Base-by-base conservation (phyloP, 495 filamentous ascomycete genomes). In the Penicillium psychrofluorescens region DNA sequence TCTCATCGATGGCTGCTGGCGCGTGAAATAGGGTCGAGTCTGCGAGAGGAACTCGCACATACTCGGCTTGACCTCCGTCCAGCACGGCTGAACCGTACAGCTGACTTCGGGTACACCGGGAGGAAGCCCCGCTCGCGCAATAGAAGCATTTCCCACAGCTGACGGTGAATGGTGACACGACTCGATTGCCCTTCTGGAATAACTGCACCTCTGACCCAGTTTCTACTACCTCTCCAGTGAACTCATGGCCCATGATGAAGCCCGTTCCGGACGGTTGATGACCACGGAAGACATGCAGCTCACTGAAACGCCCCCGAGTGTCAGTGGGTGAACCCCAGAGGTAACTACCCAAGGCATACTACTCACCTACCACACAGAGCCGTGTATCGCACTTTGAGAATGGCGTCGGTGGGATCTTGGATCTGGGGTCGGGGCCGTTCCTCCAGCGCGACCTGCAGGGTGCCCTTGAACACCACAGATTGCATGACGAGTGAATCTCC, bases 41-140 rank as follows among this genome's bases (percentile, higher is more conserved):
- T 6, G 90, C 90, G 34, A 85, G 66, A 1, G 90, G 90, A 4
- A 94, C 74, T 3, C 88, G 80, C 15, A 90, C 83, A 59, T 83
- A 95, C 58, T 95, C 86, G 5, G 90, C 90, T 62, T 96, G 90
- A 0, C 75, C 89, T 38, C 90, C 90, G 57, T 95, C 89, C 9
- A 95, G 49, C 0, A 61, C 57, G 1, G 66, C 59, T 11, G 69
- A 78, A n/a, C 90, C 90, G 55, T 88, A 95, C 1, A 95, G 71
- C 30, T 74, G 59, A 12, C 69, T 64, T 36, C 80, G 73, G 7
- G 64, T 65, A 63, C 90, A 95, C 37, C 90, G 59, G n/a, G 58
- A 62, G 2, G 62, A 58, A 35, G 51, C 56, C 0, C 48, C 43
- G n/a, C 54, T 47, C 1, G 11, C 66, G 70, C 90, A 96, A 70